phyloP scores from a whole-genome alignment of 768 basidiomycete species.

The Hypholoma fasciculare region DNA sequence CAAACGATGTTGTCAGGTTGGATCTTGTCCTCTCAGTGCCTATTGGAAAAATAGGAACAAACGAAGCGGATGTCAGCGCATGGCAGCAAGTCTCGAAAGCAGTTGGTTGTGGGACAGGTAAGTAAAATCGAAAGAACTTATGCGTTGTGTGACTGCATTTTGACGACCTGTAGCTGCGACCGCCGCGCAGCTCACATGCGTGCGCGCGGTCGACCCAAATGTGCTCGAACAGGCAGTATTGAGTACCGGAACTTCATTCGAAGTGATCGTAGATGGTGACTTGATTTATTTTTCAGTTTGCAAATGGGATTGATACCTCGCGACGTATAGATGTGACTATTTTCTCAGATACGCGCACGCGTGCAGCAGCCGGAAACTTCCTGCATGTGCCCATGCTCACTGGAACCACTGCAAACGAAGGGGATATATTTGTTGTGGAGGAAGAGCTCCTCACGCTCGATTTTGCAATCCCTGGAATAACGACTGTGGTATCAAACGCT shows the following conservation, averaged over 20 bases:
- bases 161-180: constrained; percentile 13
- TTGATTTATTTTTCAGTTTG: neutral
- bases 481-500: constrained; percentile 28
- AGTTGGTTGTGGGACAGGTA: constrained; percentile 35
- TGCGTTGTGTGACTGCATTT: neutral
- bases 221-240: constrained; percentile 33
- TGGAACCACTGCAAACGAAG: constrained; percentile 35
- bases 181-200: constrained; percentile 33
- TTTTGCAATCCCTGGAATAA: constrained; percentile 27
- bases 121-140: neutral
- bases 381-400: constrained; percentile 28
- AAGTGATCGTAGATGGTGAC: constrained; percentile 31
- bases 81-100: constrained; percentile 19
- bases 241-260: constrained; percentile 26
- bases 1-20: neutral
- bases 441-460: constrained; percentile 26
- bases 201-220: constrained; percentile 31
- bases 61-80: neutral
- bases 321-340: constrained; percentile 28
- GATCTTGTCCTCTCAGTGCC: constrained; percentile 4
- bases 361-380: constrained; percentile 28
- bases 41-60: constrained; percentile 1
- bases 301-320: neutral
- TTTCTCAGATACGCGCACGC: constrained; percentile 28
- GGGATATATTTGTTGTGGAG: constrained; percentile 32